Evolutionary conservation across 805 yeast genomes (phyloP).

Genomic region (Candida corydali): DNA sequence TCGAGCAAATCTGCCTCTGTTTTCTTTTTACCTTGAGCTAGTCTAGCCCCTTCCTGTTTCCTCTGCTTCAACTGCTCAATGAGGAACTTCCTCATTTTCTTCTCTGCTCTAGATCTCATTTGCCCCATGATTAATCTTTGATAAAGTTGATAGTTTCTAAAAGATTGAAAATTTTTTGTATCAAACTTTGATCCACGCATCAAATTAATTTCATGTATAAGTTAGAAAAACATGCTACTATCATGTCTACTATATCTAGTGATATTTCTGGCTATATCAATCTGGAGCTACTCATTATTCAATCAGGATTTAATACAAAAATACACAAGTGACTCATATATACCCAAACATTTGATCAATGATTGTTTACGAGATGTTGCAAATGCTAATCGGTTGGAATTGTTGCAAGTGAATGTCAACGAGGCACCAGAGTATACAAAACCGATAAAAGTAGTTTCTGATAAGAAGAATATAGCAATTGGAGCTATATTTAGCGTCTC

Average conservation of each 20-base stretch:
- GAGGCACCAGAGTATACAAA: background rate
- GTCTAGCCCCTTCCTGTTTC: slow-evolving; percentile 38
- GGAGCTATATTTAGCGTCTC: slow-evolving; percentile 27
- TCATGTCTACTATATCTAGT: slow-evolving; percentile 6
- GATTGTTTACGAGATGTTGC: slow-evolving; percentile 14
- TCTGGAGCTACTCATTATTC: slow-evolving; percentile 12
- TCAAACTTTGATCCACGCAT: slow-evolving; percentile 3
- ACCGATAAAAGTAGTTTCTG: background rate
- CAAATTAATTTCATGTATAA: too few species aligned
- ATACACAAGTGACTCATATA: slow-evolving; percentile 10
- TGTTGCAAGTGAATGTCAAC: slow-evolving; percentile 7
- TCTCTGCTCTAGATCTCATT: slow-evolving; percentile 35
- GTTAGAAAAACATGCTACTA: background rate
- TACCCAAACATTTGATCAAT: slow-evolving; percentile 22
- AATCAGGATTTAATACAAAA: slow-evolving; percentile 13
- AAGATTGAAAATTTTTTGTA: slow-evolving; percentile 5
- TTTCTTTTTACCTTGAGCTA: slow-evolving; percentile 35
- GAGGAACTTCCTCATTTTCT: slow-evolving; percentile 45
- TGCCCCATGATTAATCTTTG: slow-evolving; percentile 3
- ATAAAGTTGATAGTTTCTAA: background rate
- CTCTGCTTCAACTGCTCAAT: slow-evolving; percentile 42
- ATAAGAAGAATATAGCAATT: slow-evolving; percentile 13
- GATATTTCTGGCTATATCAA: slow-evolving; percentile 1
- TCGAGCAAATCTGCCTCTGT: slow-evolving; percentile 27
- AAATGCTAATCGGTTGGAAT: slow-evolving; percentile 12